phyloP scores from a whole-genome alignment of 208 protist species.

The Leptomonas pyrrhocoris region DNA sequence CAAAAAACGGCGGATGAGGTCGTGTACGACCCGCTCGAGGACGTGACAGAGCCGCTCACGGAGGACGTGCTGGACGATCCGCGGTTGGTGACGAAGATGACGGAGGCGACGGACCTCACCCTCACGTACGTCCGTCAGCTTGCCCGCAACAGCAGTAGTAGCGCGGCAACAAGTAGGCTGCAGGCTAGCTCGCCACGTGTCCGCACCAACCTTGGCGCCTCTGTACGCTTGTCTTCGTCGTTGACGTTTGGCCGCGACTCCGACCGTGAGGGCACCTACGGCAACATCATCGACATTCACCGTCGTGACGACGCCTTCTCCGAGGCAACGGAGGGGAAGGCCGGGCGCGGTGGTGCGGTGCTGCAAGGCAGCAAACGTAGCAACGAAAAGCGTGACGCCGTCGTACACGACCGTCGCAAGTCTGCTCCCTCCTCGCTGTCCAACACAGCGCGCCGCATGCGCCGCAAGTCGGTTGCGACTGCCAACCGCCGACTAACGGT shows the following conservation, averaged over 20 bases:
- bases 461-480: background rate
- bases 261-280: background rate
- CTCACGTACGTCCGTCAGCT: conserved; percentile 40
- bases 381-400: background rate
- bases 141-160: background rate
- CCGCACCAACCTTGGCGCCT: conserved; percentile 6
- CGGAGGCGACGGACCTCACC: conserved; percentile 50
- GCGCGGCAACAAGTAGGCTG: background rate
- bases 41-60: conserved; percentile 23
- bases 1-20: conserved; percentile 2
- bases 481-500: conserved; percentile 5
- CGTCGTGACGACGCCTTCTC: background rate
- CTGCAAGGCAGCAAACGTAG: background rate
- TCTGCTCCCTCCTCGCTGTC: conserved; percentile 7
- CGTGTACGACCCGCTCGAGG: conserved; percentile 34
- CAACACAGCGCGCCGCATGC: background rate
- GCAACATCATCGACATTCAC: conserved; percentile 18
- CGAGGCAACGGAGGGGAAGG: background rate
- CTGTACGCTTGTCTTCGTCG: conserved; percentile 11
- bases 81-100: conserved; percentile 50
- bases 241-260: background rate
- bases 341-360: no score
- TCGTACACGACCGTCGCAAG: background rate
- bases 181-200: background rate
- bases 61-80: conserved; percentile 46